Evolutionary conservation across 257 asterid genomes (phyloP), one percentile per base, ranked within the genome.

Genomic region (Osmanthus fragrans): DNA sequence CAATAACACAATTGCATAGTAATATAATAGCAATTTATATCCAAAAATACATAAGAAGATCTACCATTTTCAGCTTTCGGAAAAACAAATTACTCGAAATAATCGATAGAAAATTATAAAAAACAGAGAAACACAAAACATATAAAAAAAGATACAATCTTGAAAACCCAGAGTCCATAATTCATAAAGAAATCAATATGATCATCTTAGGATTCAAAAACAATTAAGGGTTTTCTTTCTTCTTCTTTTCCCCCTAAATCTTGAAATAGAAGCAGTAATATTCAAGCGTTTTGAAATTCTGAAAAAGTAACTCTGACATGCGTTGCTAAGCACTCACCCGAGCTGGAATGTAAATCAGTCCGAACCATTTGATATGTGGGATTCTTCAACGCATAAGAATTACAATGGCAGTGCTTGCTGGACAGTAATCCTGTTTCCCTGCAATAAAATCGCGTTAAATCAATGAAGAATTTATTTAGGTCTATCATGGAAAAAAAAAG

Each of bases 261-360:
- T 70, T 71, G 71, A 70, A 75, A 74, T 49, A 37, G 3, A 54
- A 18, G 68, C 75, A 54, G 27, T 5, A 72, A 33, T 15, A 30
- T 39, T 23, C 34, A 74, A 63, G 25, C 19, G 74, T 11, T 8
- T 36, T 67, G 13, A 70, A 19, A 34, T 10, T 15, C 39, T 5
- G 3, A 25, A 6, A 40, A 71, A 29, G 25, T 40, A 30, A 19
- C 42, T 1, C n/a, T 4, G 5, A 45, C 11, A 23, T 19, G 65
- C 3, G 21, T 51, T 13, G 66, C 66, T 71, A 27, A 66, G 63
- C n/a, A 71, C 78, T 78, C 23, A 82, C 88, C 84, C 33, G 82
- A 56, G 12, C 27, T 19, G 29, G 65, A 56, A 56, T 7, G n/a
- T 18, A 29, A 56, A 56, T 6, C 65, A 56, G 13, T 56, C 12